These are phyloP conservation scores for Babesia ovata DNA, from an alignment of 169 alveolate genomes.

Conservation along the genomic window DNA sequence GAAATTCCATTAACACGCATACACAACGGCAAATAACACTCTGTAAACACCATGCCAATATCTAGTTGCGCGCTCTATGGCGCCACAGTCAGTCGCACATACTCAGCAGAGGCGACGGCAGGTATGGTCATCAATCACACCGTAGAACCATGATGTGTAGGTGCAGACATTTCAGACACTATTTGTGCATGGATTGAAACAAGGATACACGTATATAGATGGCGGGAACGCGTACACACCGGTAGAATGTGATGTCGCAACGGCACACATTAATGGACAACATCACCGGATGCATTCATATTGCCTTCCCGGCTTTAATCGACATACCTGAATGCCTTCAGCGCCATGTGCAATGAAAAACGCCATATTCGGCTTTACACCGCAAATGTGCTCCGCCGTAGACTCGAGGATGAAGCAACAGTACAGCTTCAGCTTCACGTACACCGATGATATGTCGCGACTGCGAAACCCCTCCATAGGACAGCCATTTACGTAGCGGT, in stretches of 20 bases:
- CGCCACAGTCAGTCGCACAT: too few relatives aligned
- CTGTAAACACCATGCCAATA: too few relatives aligned
- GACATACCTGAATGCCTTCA: conserved; percentile 73
- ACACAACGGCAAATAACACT: too few relatives aligned
- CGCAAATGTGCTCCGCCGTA: conserved; percentile 67
- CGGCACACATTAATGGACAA: background rate
- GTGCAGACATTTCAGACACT: too few relatives aligned
- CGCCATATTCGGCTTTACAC: conserved; percentile 78
- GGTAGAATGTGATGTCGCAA: background rate
- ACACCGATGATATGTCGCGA: conserved; percentile 20
- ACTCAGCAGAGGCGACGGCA: too few relatives aligned
- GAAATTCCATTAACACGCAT: too few relatives aligned
- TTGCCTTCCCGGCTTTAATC: background rate
- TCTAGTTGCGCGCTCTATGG: too few relatives aligned
- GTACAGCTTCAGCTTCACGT: conserved; percentile 61
- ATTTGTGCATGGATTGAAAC: too few relatives aligned
- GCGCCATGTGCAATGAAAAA: conserved; percentile 75
- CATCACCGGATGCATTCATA: background rate
- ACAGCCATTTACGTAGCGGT: conserved; percentile 36
- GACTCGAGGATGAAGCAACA: conserved; percentile 70
- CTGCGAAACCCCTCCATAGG: conserved; percentile 38
- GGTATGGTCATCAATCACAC: too few relatives aligned
- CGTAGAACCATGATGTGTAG: too few relatives aligned
- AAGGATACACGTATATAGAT: too few relatives aligned
- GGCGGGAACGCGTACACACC: background rate